These are phyloP conservation scores for Pterulicium gracile DNA, from an alignment of 1,284 basidiomycete species.

Conservation along the genomic window DNA sequence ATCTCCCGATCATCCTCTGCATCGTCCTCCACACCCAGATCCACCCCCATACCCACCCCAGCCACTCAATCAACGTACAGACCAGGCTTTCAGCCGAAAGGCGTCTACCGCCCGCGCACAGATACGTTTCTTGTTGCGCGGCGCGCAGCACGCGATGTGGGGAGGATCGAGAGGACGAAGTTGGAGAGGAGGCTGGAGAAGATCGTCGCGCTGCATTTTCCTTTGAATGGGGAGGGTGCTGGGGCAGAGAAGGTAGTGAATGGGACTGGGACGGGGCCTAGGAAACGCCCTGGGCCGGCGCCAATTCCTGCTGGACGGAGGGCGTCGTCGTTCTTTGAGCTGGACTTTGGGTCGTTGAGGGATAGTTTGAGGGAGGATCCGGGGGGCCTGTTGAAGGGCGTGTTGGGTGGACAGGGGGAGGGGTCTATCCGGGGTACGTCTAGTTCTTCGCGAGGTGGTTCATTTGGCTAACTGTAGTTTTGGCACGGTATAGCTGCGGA, in stretches of 20 bases:
- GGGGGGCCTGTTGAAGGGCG: conserved; percentile 50
- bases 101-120: conserved; percentile 58
- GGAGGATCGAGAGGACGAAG: conserved; percentile 69
- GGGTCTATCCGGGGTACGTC: conserved; percentile 47
- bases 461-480: not conserved
- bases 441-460: not conserved
- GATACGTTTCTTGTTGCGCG: conserved; percentile 67
- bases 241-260: conserved; percentile 11
- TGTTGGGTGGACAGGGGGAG: conserved; percentile 32
- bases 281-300: conserved; percentile 11
- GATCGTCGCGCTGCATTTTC: conserved; percentile 77
- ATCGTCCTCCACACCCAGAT: not conserved
- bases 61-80: conserved; percentile 43
- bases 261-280: conserved; percentile 10
- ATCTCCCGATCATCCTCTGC: not conserved
- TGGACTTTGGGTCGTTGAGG: conserved; percentile 39
- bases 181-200: conserved; percentile 79
- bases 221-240: conserved; percentile 19
- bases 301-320: conserved; percentile 24
- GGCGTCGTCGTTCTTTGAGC: conserved; percentile 59
- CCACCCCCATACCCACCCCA: not conserved
- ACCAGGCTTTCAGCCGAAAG: conserved; percentile 75
- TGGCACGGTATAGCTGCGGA: conserved; percentile 51
- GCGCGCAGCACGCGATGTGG: conserved; percentile 41
- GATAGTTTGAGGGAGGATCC: conserved; percentile 41